These are phyloP conservation scores for Sporisorium iseilematis-ciliati DNA, from an alignment of 1,284 basidiomycete genomes.

Conservation along the genomic window DNA sequence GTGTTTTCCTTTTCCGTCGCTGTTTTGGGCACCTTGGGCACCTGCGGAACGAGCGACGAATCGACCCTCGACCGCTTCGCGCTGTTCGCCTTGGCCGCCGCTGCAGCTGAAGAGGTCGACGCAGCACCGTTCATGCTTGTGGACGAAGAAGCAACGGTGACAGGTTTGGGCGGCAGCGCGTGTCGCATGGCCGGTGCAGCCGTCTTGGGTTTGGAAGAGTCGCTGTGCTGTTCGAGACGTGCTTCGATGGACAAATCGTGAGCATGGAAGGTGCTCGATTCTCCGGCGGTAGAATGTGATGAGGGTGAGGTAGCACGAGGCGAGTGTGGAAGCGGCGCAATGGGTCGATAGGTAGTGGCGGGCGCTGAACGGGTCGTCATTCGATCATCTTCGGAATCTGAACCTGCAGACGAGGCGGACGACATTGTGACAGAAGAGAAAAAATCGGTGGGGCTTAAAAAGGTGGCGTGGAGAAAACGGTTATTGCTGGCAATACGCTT, in stretches of 20 bases:
- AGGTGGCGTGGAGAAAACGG: no score
- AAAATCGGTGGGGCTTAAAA: neutral
- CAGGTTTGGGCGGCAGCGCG: conserved; percentile 59
- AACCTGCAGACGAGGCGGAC: conserved; percentile 44
- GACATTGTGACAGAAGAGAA: conserved; percentile 21
- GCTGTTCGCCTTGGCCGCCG: conserved; percentile 35
- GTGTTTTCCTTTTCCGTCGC: conserved; percentile 59
- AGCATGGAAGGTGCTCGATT: conserved; percentile 6
- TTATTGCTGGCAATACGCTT: no score
- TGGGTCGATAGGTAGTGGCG: conserved; percentile 52
- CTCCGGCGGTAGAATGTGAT: conserved; percentile 17
- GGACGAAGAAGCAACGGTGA: conserved; percentile 29
- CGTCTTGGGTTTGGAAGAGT: conserved; percentile 18
- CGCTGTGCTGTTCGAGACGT: conserved; percentile 18
- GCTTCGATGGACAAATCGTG: conserved; percentile 8
- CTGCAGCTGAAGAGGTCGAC: conserved; percentile 21
- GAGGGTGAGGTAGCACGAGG: conserved; percentile 40
- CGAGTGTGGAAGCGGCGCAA: conserved; percentile 48
- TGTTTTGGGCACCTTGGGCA: conserved; percentile 67
- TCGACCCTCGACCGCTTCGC: conserved; percentile 63
- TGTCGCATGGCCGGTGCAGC: conserved; percentile 39
- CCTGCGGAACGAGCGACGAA: conserved; percentile 63
- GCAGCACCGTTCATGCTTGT: conserved; percentile 12
- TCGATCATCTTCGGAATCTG: conserved; percentile 47
- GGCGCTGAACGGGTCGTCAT: conserved; percentile 52